A percentile compares a stretch with the other conserved stretches of the same genome.
Evolutionary conservation across 306 rosid genomes (phyloP).

Genomic region (Cajanus cajan): DNA sequence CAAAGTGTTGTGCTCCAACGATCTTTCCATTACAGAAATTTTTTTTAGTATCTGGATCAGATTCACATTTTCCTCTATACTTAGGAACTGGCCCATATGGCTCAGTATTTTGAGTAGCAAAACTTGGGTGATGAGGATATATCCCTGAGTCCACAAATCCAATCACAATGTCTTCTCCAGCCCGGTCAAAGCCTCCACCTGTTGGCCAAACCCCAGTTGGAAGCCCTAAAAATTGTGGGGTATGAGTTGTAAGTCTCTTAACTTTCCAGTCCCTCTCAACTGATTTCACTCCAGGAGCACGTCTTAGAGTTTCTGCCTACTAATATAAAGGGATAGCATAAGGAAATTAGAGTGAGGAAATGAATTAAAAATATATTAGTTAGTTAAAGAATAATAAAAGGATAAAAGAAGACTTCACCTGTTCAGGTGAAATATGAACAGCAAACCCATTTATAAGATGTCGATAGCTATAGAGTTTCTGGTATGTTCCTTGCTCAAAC

Average conservation of each 20-base stretch:
- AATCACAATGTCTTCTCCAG: constrained; percentile 95
- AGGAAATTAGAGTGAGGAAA: constrained; percentile 42
- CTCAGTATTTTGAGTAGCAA: constrained; percentile 58
- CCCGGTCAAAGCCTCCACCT: constrained; percentile 97
- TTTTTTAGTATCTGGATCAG: constrained; percentile 79
- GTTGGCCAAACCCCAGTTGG: constrained; percentile 99
- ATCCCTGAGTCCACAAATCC: constrained; percentile 98
- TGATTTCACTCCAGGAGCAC: constrained; percentile 82
- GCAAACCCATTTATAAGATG: constrained; percentile 99
- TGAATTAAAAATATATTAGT: constrained; percentile 7
- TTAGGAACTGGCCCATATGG: constrained; percentile 83
- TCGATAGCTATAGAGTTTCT: constrained; percentile 84
- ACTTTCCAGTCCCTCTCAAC: constrained; percentile 98
- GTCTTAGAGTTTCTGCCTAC: constrained; percentile 97
- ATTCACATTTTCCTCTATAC: constrained; percentile 95
- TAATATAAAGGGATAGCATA: constrained; percentile 50
- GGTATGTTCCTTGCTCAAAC: constrained; percentile 76
- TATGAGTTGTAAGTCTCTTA: constrained; percentile 85
- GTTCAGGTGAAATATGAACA: constrained; percentile 82
- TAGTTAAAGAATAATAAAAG: constrained; percentile 16
- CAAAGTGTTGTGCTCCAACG: constrained; percentile 98
- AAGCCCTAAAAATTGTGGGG: constrained; percentile 98
- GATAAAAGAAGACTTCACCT: constrained; percentile 68
- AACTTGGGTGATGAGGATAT: constrained; percentile 92
- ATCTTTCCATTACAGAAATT: constrained; percentile 93